Conservation (phyloP, 2,329 filamentous ascomycete genomes). For the Verticillium nubilum region DNA sequence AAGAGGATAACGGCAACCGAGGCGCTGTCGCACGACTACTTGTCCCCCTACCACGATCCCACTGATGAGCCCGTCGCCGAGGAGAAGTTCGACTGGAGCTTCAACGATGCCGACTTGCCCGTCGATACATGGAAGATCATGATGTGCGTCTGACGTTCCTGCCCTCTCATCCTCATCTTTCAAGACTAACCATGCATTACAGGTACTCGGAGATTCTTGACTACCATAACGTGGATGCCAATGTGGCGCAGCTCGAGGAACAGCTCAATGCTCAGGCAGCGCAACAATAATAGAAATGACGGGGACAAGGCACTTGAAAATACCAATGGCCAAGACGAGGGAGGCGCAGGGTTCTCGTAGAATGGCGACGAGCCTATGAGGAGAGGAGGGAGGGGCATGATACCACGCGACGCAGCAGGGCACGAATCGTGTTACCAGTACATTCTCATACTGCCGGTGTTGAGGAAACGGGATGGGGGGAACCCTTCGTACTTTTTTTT, state of each 20-base stretch:
- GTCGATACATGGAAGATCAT: slow-evolving; percentile 99
- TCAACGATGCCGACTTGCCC: slow-evolving; percentile 95
- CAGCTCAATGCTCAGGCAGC: slow-evolving; percentile 29
- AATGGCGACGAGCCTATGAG: neutral
- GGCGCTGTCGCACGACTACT: slow-evolving; percentile 86
- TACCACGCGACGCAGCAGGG: slow-evolving; percentile 13
- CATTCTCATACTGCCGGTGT: slow-evolving; percentile 12
- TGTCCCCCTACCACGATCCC: slow-evolving; percentile 94
- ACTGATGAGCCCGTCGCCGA: slow-evolving; percentile 93
- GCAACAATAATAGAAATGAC: slow-evolving; percentile 16
- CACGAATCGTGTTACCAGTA: slow-evolving; percentile 8
- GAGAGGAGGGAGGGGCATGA: slow-evolving; percentile 7
- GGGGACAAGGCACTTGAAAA: too few relatives aligned
- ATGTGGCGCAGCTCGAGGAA: slow-evolving; percentile 22
- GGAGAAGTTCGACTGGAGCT: slow-evolving; percentile 99
- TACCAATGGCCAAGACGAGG: neutral
- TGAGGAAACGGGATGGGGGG: slow-evolving; percentile 8
- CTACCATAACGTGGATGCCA: slow-evolving; percentile 85
- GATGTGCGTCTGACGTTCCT: slow-evolving; percentile 64
- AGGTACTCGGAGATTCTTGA: slow-evolving; percentile 99
- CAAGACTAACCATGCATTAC: slow-evolving; percentile 13
- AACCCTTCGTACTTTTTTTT: neutral
- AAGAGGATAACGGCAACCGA: slow-evolving; percentile 85
- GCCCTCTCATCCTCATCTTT: neutral
- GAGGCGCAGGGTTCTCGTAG: neutral